A percentile compares a stretch with the other conserved stretches of the same genome.
Conservation (phyloP, 176 grass and related monocot genomes). For the Paspalum vaginatum region DNA sequence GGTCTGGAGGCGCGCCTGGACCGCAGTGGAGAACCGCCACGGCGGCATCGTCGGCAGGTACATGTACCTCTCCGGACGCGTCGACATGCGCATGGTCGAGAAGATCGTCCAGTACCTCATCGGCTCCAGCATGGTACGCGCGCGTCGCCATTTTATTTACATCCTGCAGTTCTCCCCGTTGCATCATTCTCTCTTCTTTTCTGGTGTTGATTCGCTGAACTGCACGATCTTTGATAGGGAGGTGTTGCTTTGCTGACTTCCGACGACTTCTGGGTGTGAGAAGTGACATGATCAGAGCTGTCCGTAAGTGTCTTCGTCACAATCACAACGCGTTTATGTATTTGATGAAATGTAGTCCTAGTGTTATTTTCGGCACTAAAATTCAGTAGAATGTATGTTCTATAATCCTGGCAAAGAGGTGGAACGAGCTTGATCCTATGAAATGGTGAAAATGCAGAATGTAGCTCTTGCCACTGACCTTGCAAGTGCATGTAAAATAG, state of each 20-base stretch:
- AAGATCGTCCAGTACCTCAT: conserved; percentile 93
- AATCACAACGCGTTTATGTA: conserved; percentile 22
- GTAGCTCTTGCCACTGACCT: too few relatives aligned
- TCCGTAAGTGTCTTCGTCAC: conserved; percentile 15
- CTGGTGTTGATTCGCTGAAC: not conserved
- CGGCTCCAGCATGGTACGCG: conserved; percentile 95
- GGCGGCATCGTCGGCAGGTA: conserved; percentile 85
- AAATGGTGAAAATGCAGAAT: too few relatives aligned
- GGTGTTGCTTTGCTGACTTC: conserved; percentile 43
- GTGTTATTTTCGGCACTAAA: conserved; percentile 21
- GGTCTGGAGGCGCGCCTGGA: conserved; percentile 89
- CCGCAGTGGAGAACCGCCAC: conserved; percentile 92
- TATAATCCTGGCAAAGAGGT: too few relatives aligned
- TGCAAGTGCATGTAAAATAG: too few relatives aligned
- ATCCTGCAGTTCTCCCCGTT: not conserved
- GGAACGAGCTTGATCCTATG: too few relatives aligned
- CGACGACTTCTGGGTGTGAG: not conserved
- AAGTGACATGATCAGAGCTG: too few relatives aligned
- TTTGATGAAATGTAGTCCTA: conserved; percentile 35
- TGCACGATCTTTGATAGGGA: conserved; percentile 67
- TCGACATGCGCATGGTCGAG: conserved; percentile 92
- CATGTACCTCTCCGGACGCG: conserved; percentile 87
- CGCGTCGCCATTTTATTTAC: not conserved
- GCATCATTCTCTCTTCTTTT: too few relatives aligned
- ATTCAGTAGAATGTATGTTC: not conserved